Conservation (phyloP, 345 rosid genomes). For the Limnanthes douglasii region DNA sequence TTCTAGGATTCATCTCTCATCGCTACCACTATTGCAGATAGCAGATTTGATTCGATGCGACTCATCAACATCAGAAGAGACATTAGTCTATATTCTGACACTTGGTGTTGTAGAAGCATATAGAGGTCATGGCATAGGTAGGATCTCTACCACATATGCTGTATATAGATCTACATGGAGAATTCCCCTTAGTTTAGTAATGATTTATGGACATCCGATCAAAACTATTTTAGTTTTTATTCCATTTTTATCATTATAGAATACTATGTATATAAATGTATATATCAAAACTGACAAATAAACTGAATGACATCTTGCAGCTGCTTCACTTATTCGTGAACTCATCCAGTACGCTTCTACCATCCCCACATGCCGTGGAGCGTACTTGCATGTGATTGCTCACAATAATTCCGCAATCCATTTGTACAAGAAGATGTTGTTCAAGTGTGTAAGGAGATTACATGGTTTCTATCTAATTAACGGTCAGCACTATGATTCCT, state of each 20-base stretch:
- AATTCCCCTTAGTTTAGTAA: too few relatives aligned
- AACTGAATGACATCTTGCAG: slow-evolving; percentile 24
- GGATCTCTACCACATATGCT: too few relatives aligned
- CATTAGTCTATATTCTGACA: slow-evolving; percentile 71
- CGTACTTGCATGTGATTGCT: slow-evolving; percentile 89
- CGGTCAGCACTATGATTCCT: slow-evolving; percentile 75
- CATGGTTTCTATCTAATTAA: slow-evolving; percentile 65
- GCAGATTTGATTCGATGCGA: slow-evolving; percentile 65
- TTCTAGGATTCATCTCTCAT: not conserved
- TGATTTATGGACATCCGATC: too few relatives aligned
- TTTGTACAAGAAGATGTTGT: slow-evolving; percentile 79
- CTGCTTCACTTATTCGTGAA: slow-evolving; percentile 57
- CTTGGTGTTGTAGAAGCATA: slow-evolving; percentile 79
- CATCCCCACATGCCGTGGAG: slow-evolving; percentile 56
- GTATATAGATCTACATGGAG: too few relatives aligned
- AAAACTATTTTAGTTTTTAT: not conserved
- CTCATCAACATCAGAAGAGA: slow-evolving; percentile 55
- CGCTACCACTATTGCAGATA: slow-evolving; percentile 37
- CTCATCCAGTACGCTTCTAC: slow-evolving; percentile 63
- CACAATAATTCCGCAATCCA: slow-evolving; percentile 79
- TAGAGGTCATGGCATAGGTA: slow-evolving; percentile 84
- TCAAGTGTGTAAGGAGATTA: slow-evolving; percentile 57
- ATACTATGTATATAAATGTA: too few relatives aligned
- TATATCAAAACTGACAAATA: too few relatives aligned
- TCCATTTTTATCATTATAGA: too few relatives aligned